phyloP scores from a whole-genome alignment of 2,329 filamentous ascomycete species.

The Paraconiothyrium sp. region DNA sequence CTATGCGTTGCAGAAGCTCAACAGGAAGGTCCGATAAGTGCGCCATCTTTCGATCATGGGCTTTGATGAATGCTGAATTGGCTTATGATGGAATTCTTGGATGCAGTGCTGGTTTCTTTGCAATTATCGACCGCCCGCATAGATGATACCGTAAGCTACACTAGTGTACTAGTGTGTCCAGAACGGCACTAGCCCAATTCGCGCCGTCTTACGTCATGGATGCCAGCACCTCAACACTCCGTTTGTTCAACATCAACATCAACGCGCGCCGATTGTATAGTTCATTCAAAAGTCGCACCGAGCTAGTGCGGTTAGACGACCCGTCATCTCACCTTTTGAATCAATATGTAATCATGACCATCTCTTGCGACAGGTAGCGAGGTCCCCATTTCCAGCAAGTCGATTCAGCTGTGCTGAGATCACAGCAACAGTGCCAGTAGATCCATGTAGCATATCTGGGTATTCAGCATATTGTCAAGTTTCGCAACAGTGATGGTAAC shows the following conservation, averaged over 20 bases:
- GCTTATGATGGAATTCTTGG: background rate
- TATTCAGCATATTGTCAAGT: too few species aligned
- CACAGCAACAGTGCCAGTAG: background rate
- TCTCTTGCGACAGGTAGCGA: background rate
- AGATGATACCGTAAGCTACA: background rate
- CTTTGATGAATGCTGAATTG: background rate
- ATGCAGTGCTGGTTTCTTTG: background rate
- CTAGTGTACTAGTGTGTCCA: background rate
- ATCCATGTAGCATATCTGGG: background rate
- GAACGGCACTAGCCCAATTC: background rate
- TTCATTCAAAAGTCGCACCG: background rate
- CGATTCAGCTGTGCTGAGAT: background rate
- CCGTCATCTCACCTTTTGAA: background rate
- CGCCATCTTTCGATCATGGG: background rate
- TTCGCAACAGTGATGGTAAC: too few species aligned
- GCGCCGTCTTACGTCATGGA: background rate
- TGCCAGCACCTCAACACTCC: conserved; percentile 2
- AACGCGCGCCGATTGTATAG: background rate
- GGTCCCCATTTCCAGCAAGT: too few species aligned
- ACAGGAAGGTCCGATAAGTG: conserved; percentile 24
- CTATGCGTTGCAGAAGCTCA: conserved; percentile 34
- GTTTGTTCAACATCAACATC: background rate
- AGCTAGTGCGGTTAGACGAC: background rate
- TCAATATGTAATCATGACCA: background rate
- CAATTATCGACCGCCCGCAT: background rate